phyloP scores from a whole-genome alignment of 176 grass and related monocot species.

The Alopecurus myosuroides region DNA sequence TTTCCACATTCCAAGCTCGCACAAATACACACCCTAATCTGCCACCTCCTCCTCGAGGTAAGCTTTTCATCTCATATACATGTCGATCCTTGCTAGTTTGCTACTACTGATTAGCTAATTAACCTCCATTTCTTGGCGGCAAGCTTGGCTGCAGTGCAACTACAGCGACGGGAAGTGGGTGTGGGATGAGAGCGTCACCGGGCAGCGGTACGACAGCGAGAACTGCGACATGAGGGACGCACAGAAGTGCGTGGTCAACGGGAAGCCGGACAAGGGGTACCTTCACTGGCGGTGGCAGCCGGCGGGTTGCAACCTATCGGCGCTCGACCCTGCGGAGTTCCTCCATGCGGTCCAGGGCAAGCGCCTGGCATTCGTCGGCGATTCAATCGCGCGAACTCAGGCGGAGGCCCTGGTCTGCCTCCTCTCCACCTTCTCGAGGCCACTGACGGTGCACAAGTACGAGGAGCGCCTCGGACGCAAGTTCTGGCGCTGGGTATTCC shows the following conservation, averaged over 20 bases:
- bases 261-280: conserved; percentile 32
- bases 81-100: background rate
- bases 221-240: conserved; percentile 26
- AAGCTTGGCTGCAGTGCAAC: conserved; percentile 21
- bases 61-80: background rate
- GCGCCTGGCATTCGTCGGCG: conserved; percentile 17
- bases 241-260: conserved; percentile 38
- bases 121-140: background rate
- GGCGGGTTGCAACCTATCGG: background rate
- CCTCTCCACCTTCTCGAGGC: conserved; percentile 10
- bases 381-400: conserved; percentile 36
- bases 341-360: background rate
- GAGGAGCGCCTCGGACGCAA: conserved; percentile 12
- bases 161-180: background rate
- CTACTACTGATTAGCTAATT: background rate
- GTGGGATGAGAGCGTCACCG: conserved; percentile 2
- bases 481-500: conserved; percentile 32
- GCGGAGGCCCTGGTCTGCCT: conserved; percentile 35
- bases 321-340: conserved; percentile 15
- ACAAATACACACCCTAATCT: background rate
- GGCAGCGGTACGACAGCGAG: conserved; percentile 29
- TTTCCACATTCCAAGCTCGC: background rate
- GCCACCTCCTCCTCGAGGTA: background rate
- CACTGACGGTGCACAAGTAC: conserved; percentile 13
- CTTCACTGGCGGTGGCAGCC: conserved; percentile 36